These are phyloP conservation scores for Solanum chmielewskii DNA, from an alignment of 257 asterid species.

Conservation along the genomic window DNA sequence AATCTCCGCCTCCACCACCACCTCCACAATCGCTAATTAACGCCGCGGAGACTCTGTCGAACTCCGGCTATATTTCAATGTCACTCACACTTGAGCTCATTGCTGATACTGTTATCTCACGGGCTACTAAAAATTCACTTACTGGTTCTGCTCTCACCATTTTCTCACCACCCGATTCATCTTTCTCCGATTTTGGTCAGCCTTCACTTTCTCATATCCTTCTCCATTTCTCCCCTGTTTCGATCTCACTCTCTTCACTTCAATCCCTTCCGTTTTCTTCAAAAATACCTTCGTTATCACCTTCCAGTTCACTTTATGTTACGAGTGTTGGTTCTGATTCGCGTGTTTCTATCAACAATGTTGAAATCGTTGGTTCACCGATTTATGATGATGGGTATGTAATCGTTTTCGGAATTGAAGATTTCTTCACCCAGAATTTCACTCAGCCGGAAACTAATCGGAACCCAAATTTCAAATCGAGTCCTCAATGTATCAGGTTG, in stretches of 20 bases:
- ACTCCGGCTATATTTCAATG: constrained; percentile 61
- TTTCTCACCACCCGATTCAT: constrained; percentile 67
- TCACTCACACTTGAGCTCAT: constrained; percentile 52
- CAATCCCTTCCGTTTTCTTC: constrained; percentile 49
- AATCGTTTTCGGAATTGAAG: constrained; percentile 38
- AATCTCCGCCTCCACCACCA: constrained; percentile 10
- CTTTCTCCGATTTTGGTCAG: constrained; percentile 47
- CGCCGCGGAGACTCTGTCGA: constrained; percentile 67
- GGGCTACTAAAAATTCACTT: constrained; percentile 16
- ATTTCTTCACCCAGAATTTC: constrained; percentile 39
- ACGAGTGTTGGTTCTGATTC: constrained; percentile 17
- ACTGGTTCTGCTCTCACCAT: constrained; percentile 33
- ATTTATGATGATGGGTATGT: constrained; percentile 64
- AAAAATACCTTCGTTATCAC: constrained; percentile 50
- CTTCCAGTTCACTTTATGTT: constrained; percentile 28
- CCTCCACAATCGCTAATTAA: constrained; percentile 29
- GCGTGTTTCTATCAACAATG: constrained; percentile 37
- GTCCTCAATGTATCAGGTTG: constrained; percentile 12
- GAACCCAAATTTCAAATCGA: constrained; percentile 2
- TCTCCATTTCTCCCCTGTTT: constrained; percentile 65
- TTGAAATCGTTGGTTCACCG: constrained; percentile 25
- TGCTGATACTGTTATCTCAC: constrained; percentile 22
- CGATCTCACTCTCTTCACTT: constrained; percentile 47
- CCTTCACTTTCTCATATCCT: constrained; percentile 59
- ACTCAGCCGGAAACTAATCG: constrained; percentile 1